Evolutionary conservation across 805 yeast genomes (phyloP).

Genomic region (Candida awuae): DNA sequence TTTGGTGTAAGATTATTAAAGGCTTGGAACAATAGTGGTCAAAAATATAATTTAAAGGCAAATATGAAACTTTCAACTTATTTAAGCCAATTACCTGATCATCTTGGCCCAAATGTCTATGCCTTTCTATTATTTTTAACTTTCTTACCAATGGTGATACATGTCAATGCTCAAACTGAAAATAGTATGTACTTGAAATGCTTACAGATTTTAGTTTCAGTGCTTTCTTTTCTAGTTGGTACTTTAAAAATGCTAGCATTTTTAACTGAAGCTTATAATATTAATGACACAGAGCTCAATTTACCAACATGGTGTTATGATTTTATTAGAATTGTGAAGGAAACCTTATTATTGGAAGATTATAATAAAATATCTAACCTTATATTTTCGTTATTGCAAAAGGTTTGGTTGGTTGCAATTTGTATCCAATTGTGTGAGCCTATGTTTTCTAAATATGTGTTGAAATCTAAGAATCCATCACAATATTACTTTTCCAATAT

Average conservation of each 20-base stretch:
- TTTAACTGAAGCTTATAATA: slow-evolving; percentile 22
- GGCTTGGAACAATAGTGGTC: slow-evolving; percentile 89
- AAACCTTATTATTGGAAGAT: slow-evolving; percentile 24
- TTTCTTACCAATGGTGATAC: slow-evolving; percentile 12
- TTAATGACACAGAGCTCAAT: slow-evolving; percentile 7
- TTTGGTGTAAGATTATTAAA: slow-evolving; percentile 50
- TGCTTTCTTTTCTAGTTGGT: slow-evolving; percentile 31
- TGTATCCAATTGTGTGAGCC: slow-evolving; percentile 17
- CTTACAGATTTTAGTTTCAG: slow-evolving; percentile 23
- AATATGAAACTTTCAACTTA: slow-evolving; percentile 40
- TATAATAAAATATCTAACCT: slow-evolving; percentile 22
- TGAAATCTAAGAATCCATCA: neutral
- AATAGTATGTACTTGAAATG: neutral
- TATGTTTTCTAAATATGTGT: neutral
- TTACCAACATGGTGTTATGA: slow-evolving; percentile 22
- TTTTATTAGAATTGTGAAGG: slow-evolving; percentile 26
- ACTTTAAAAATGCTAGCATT: slow-evolving; percentile 23
- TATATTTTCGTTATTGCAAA: slow-evolving; percentile 19
- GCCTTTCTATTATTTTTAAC: slow-evolving; percentile 15
- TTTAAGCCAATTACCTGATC: slow-evolving; percentile 25
- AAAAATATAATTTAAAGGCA: slow-evolving; percentile 52
- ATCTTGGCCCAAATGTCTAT: slow-evolving; percentile 20
- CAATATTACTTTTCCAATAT: slow-evolving; percentile 29
- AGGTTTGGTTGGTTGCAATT: slow-evolving; percentile 16
- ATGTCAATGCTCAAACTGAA: slow-evolving; percentile 1